Conservation (phyloP, 169 alveolate genomes). For the Plasmodium sp. region DNA sequence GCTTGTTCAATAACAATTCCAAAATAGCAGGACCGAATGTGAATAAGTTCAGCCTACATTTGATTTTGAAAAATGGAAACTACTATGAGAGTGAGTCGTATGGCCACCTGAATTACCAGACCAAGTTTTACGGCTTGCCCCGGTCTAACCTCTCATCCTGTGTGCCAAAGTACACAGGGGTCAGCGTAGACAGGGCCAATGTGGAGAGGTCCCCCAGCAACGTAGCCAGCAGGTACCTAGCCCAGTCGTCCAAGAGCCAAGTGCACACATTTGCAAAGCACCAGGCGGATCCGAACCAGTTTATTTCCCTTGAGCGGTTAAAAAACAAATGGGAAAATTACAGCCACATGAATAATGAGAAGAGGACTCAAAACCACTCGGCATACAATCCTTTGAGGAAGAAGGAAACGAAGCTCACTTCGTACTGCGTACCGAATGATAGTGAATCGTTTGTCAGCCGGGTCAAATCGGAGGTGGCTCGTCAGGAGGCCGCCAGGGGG, state of each 20-base stretch:
- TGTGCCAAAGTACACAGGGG: neutral
- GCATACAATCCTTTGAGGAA: neutral
- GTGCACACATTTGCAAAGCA: neutral
- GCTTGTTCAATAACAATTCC: constrained; percentile 55
- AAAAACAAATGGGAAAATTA: constrained; percentile 55
- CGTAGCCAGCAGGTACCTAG: neutral
- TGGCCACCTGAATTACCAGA: constrained; percentile 10
- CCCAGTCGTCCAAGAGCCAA: constrained; percentile 51
- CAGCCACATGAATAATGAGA: neutral
- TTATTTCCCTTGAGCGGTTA: constrained; percentile 16
- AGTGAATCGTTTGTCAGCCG: constrained; percentile 9
- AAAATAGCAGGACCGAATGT: constrained; percentile 51
- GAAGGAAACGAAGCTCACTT: neutral
- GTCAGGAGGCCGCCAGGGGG: neutral
- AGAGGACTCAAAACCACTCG: neutral
- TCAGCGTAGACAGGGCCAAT: neutral
- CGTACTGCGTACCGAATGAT: neutral
- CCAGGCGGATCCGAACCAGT: neutral
- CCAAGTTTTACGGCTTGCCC: constrained; percentile 49
- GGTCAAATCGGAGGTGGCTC: constrained; percentile 24
- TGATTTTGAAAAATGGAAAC: constrained; percentile 57
- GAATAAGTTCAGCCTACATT: constrained; percentile 53
- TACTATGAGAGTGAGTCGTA: constrained; percentile 16
- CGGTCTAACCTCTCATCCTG: constrained; percentile 55
- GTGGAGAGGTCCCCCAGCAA: neutral